Percentiles rank a stretch among this genome's conserved stretches.
These are phyloP conservation scores for Apophysomyces ossiformis DNA, from an alignment of 371 early-diverging fungal genomes.

Conservation along the genomic window DNA sequence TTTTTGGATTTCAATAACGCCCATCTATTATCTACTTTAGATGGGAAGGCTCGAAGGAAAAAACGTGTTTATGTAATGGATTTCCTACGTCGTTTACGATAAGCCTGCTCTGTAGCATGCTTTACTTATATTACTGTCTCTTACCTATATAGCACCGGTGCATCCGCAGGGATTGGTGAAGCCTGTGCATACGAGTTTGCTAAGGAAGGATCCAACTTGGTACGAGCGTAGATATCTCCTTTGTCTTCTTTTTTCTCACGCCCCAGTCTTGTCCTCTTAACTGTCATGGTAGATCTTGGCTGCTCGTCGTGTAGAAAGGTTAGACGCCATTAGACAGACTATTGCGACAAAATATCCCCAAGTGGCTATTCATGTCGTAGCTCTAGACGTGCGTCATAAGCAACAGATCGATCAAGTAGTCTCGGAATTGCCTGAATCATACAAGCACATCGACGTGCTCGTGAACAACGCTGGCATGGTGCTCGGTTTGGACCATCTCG, in stretches of 20 bases:
- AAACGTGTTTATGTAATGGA: constrained; percentile 55
- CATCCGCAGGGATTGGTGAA: constrained; percentile 89
- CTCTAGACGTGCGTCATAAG: constrained; percentile 78
- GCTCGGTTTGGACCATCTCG: constrained; percentile 80
- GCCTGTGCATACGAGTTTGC: constrained; percentile 90
- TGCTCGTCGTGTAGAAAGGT: constrained; percentile 78
- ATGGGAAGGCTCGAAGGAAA: constrained; percentile 59
- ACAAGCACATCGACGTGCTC: constrained; percentile 73
- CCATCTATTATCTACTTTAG: background rate
- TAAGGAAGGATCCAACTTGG: constrained; percentile 76
- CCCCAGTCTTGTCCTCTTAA: background rate
- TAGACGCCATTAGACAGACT: constrained; percentile 61
- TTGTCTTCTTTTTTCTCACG: background rate
- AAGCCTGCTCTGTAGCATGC: too few relatives aligned
- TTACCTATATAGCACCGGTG: constrained; percentile 78
- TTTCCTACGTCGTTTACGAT: background rate
- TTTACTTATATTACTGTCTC: too few relatives aligned
- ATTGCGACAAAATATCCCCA: constrained; percentile 56
- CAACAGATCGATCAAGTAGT: constrained; percentile 63
- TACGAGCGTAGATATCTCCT: constrained; percentile 20
- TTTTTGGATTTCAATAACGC: constrained; percentile 1
- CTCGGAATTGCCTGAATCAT: constrained; percentile 55
- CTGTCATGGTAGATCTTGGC: constrained; percentile 60
- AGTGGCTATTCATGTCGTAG: constrained; percentile 62
- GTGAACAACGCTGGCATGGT: constrained; percentile 81